Evolutionary conservation across 331 rosid genomes (phyloP).

Genomic region (Prunus yedoensis): DNA sequence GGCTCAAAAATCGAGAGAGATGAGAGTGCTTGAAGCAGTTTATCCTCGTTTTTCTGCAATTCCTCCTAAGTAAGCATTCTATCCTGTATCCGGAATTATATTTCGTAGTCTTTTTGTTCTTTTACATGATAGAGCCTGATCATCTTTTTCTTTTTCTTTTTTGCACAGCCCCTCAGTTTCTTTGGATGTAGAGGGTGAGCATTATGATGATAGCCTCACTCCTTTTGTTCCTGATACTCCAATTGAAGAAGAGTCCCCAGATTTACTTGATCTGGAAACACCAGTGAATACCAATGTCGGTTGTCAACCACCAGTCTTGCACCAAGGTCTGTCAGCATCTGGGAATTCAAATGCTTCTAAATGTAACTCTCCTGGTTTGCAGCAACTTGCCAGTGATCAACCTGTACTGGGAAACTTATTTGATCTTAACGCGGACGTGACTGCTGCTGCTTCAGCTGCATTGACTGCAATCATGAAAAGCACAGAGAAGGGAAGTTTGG

Average conservation of each 20-base stretch:
- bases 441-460: constrained; percentile 49
- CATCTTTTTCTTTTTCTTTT: neutral
- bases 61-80: constrained; percentile 51
- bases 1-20: constrained; percentile 48
- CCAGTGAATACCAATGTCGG: constrained; percentile 14
- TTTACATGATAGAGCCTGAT: neutral
- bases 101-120: neutral
- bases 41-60: constrained; percentile 63
- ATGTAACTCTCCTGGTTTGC: constrained; percentile 11
- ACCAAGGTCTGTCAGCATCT: constrained; percentile 12
- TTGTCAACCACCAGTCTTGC: constrained; percentile 19
- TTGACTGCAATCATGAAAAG: constrained; percentile 41
- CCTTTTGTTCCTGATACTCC: constrained; percentile 54
- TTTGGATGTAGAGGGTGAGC: constrained; percentile 39
- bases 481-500: constrained; percentile 47
- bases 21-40: constrained; percentile 60
- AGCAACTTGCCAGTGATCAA: constrained; percentile 8
- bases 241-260: constrained; percentile 51
- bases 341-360: constrained; percentile 10
- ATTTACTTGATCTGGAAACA: constrained; percentile 23
- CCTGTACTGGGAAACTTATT: constrained; percentile 24
- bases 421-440: constrained; percentile 34
- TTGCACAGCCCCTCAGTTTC: constrained; percentile 50
- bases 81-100: neutral
- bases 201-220: constrained; percentile 49